Evolutionary conservation across 225 moss, liverwort and hornwort species (phyloP).

Genomic region (Thuidium tamariscinum): DNA sequence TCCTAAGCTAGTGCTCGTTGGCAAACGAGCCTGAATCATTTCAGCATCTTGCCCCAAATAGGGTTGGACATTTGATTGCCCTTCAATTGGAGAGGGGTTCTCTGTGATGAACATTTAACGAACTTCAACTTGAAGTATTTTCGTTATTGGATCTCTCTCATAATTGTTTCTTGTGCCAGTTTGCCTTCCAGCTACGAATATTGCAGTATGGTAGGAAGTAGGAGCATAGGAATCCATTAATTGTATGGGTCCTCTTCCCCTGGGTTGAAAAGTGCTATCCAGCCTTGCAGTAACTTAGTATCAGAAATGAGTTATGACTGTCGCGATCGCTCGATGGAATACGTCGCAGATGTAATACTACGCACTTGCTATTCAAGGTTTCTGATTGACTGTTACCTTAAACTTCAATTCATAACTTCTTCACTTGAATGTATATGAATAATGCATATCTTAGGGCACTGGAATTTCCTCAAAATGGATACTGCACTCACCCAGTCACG

Average conservation of each 20-base stretch:
- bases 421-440: not conserved
- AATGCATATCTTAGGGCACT: not conserved
- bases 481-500: not conserved
- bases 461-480: not conserved
- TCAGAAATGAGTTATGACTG: not conserved
- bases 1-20: not conserved
- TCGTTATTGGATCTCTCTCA: not conserved
- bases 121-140: not conserved
- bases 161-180: not conserved
- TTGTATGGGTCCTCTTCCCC: not conserved
- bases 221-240: not conserved
- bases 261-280: not conserved
- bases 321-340: not conserved
- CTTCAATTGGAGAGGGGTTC: conserved; percentile 42
- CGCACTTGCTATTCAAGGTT: not conserved
- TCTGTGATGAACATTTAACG: not conserved
- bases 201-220: not conserved
- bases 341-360: not conserved
- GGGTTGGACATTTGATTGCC: conserved; percentile 17
- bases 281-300: not conserved
- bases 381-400: not conserved
- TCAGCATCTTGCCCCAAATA: not conserved
- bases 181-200: not conserved
- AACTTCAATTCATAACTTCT: not conserved
- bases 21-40: not conserved